phyloP scores from a whole-genome alignment of 441 rosid species.

The Metrosideros polymorpha region DNA sequence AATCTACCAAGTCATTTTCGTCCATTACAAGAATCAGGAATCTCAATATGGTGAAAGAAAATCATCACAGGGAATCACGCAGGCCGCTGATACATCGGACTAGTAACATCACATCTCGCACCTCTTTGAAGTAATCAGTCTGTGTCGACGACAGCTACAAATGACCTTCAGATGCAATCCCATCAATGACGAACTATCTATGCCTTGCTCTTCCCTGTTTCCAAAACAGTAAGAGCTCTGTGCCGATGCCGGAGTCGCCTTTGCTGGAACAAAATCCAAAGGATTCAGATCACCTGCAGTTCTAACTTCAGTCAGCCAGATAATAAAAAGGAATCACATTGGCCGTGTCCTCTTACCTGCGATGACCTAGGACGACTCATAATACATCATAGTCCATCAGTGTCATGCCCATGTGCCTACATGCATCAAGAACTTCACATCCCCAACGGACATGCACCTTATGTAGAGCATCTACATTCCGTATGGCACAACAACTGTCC shows the following conservation, averaged over 20 bases:
- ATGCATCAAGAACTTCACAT: neutral
- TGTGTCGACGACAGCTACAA: neutral
- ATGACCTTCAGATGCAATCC: neutral
- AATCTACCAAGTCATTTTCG: neutral
- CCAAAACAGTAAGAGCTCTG: neutral
- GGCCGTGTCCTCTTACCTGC: neutral
- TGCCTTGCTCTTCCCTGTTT: neutral
- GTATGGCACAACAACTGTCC: neutral
- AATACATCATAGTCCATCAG: neutral
- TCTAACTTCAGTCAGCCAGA: neutral
- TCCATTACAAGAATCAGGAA: neutral
- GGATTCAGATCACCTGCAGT: neutral
- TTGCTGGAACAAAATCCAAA: neutral
- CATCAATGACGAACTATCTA: neutral
- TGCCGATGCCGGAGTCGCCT: neutral
- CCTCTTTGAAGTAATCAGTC: neutral
- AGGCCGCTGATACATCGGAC: neutral
- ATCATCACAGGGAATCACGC: neutral
- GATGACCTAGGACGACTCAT: neutral
- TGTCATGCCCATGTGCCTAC: neutral
- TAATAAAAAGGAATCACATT: neutral
- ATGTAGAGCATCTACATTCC: neutral
- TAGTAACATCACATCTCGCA: neutral
- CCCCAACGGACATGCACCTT: neutral
- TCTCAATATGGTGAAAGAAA: neutral